Evolutionary conservation across 768 basidiomycete species (phyloP), one percentile per base, ranked within the genome.

Genomic region (Tylopilus sp.): DNA sequence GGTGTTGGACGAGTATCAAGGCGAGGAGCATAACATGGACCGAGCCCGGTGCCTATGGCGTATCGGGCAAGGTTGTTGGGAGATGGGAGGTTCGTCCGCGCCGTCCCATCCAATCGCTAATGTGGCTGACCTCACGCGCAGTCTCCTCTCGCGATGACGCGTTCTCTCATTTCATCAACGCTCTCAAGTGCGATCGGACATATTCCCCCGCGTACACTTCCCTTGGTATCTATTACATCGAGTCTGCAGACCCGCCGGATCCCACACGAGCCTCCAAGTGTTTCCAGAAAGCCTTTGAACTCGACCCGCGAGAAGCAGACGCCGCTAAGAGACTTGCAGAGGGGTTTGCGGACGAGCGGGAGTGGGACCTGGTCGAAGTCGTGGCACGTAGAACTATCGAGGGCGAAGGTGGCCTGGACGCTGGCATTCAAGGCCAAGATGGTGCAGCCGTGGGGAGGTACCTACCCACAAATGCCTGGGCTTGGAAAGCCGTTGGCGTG

Each of bases 261-360:
- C 84, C 82, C 21, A 80, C 81, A 6, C 83, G 95, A 33, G 89
- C 95, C 0, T 87, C 90, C 3, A 95, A 94, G 65, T 98, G 95
- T 66, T 98, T 95, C 69, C 94, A 98, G 62, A 98, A 95, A 63
- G 97, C 95, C 0, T 98, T 99, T 60, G 97, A 98, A 67, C 81
- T 98, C 6, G 95, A 98, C 70, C 80, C 93, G 2, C 79, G 88
- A 15, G 91, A 99, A 69, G 83, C 78, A 11, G 82, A 87, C 20
- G 93, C 97, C 1, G 97, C 95, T 0, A 77, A 79, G 47, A 77
- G 84, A 50, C 77, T 99, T 4, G 94, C 92, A 0, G 82, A 87
- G 58, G 87, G 90, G 3, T 98, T 98, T 67, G 93, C 95, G 0
- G 85, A 93, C 50, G 90, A 97, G 56, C 78, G 82, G 47, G 95